Base-by-base conservation (phyloP, 768 basidiomycete species). In the Tricholoma sp. region DNA sequence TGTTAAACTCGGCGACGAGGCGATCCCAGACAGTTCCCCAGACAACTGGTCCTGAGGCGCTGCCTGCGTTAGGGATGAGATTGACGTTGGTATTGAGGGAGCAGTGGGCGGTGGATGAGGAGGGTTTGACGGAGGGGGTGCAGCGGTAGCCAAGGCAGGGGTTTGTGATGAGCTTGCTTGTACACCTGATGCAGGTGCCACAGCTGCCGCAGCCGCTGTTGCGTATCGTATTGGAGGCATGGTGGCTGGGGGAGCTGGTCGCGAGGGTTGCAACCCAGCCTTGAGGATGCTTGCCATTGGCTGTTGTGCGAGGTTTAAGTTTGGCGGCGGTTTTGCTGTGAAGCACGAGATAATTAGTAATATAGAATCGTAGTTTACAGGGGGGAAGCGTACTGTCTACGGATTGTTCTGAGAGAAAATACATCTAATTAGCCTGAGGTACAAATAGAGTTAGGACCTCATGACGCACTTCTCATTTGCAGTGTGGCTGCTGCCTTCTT, bases 211-310 rank as follows among this genome's bases (percentile, higher is more conserved):
- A 2, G 94, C 95, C 0, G 93, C 94, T n/a, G 92, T 84, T 31
- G 96, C 88, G 68, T 97, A 97, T 51, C 89, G 81, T 67, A 95
- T 90, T 11, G 93, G 89, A 45, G 92, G 89, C 56, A 91, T 70
- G 19, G 79, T 69, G 31, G 77, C 78, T 62, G 81, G 82, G 63
- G 79, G 80, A 54, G 78, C 82, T 58, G 78, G 80, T 55, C 81
- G 76, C 61, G 82, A 69, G 55, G 75, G 68, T 19, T 81, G 81
- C n/a, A 91, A 70, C 19, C 84, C 82, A 32, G 83, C 82, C 71
- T 94, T 94, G 62, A 94, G 73, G 62, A 94, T 88, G 54, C 76
- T 83, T 59, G 82, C 68, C 80, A 83, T 81, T 5, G 92, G 89
- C 64, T 91, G 89, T 58, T 88, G 85, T 1, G 82, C 77, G 71